phyloP scores from a whole-genome alignment of 768 basidiomycete genomes.

The Boletus speciosus region DNA sequence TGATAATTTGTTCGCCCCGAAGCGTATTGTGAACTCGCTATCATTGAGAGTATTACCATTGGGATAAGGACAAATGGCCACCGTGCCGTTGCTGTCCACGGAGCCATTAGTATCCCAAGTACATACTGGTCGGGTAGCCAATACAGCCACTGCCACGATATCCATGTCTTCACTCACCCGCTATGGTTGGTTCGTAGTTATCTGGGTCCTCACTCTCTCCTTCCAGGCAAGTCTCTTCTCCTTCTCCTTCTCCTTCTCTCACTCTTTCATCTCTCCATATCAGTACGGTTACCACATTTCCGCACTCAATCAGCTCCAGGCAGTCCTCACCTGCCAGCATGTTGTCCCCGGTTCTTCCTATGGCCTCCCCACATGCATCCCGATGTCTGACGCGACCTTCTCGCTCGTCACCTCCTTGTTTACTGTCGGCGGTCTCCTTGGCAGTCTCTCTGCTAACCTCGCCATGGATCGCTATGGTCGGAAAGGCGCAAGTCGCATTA shows the following conservation, averaged over 20 bases:
- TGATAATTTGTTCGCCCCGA: constrained; percentile 4
- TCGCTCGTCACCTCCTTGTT: constrained; percentile 82
- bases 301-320: constrained; percentile 84
- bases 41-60: constrained; percentile 4
- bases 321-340: constrained; percentile 66
- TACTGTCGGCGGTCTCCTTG: constrained; percentile 82
- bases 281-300: constrained; percentile 94
- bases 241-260: background rate
- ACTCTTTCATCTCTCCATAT: background rate
- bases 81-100: constrained; percentile 60
- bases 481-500: constrained; percentile 59
- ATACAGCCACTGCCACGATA: background rate
- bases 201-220: constrained; percentile 64
- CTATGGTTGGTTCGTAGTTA: constrained; percentile 61
- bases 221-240: constrained; percentile 42
- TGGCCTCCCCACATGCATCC: constrained; percentile 69
- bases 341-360: constrained; percentile 17
- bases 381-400: constrained; percentile 73
- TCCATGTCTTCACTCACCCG: constrained; percentile 42
- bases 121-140: too few species aligned
- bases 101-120: constrained; percentile 3
- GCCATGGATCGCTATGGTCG: constrained; percentile 72
- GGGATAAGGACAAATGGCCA: constrained; percentile 53
- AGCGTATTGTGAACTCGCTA: background rate
- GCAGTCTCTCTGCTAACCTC: constrained; percentile 64